Evolutionary conservation across 441 rosid genomes (phyloP).

Genomic region (Syzygium malaccense): DNA sequence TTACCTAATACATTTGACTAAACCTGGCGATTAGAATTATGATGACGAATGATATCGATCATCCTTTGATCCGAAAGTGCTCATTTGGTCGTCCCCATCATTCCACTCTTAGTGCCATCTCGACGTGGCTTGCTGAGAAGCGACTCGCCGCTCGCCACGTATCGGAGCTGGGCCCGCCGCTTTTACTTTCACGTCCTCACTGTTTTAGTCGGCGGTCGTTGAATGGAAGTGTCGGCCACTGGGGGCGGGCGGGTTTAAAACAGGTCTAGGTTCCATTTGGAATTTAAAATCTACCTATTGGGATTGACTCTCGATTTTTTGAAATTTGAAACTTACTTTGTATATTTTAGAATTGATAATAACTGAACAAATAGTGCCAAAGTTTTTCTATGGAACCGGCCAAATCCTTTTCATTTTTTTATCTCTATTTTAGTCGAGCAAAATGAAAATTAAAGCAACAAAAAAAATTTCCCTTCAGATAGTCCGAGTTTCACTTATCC

Average conservation of each 20-base stretch:
- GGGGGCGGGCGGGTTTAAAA: too few relatives aligned
- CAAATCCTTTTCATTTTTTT: too few relatives aligned
- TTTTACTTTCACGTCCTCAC: neutral
- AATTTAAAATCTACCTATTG: too few relatives aligned
- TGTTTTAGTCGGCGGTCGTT: neutral
- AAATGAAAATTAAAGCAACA: too few relatives aligned
- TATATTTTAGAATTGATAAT: accelerated
- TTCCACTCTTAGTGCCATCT: neutral
- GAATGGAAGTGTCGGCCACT: neutral
- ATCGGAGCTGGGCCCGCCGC: neutral
- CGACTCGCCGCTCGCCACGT: neutral
- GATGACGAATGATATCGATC: neutral
- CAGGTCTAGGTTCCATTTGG: accelerated
- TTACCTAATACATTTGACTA: neutral
- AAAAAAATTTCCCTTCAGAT: too few relatives aligned
- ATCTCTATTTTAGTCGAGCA: too few relatives aligned
- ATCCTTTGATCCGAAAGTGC: neutral
- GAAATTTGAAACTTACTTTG: too few relatives aligned
- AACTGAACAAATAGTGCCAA: too few relatives aligned
- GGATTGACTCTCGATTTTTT: too few relatives aligned
- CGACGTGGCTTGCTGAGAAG: neutral
- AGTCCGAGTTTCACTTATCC: too few relatives aligned
- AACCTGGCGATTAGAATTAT: neutral
- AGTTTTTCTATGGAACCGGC: too few relatives aligned
- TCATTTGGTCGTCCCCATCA: neutral